Conservation (phyloP, 2,329 filamentous ascomycete genomes). For the Colletotrichum lini region DNA sequence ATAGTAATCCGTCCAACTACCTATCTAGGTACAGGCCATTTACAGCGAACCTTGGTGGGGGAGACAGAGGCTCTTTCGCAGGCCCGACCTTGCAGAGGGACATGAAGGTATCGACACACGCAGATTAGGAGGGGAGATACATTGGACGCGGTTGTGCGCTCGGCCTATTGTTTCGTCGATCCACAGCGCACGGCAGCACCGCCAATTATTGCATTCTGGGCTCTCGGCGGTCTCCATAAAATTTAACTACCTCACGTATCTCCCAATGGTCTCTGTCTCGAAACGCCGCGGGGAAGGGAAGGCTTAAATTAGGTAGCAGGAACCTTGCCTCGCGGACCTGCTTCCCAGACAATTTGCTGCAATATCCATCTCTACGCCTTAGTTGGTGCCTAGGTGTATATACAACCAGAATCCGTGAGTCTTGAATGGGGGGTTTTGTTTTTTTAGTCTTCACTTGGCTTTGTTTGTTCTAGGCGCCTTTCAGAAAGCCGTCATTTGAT, state of each 20-base stretch:
- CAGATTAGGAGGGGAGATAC: background rate
- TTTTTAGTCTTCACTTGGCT: too few species aligned
- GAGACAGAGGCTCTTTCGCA: conserved; percentile 25
- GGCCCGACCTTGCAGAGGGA: conserved; percentile 10
- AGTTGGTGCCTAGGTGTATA: too few species aligned
- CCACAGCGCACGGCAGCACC: conserved; percentile 22
- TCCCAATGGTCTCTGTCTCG: background rate
- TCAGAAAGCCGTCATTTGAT: background rate
- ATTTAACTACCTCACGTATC: background rate
- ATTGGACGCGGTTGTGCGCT: background rate
- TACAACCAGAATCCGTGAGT: too few species aligned
- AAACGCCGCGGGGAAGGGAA: conserved; percentile 25
- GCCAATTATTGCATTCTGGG: background rate
- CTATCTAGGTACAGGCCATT: conserved; percentile 4
- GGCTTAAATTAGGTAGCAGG: conserved; percentile 28
- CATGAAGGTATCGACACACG: background rate
- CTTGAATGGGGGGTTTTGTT: too few species aligned
- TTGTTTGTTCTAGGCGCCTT: background rate
- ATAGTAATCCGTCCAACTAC: too few species aligned
- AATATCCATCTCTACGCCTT: too few species aligned
- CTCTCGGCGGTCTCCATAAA: too few species aligned
- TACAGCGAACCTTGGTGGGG: conserved; percentile 29
- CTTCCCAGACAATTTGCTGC: too few species aligned
- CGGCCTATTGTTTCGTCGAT: conserved; percentile 20
- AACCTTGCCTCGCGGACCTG: background rate